A percentile compares a stretch with the other conserved stretches of the same genome.
phyloP scores from a whole-genome alignment of 164 flowering plant genomes.

The Dillenia turbinata region DNA sequence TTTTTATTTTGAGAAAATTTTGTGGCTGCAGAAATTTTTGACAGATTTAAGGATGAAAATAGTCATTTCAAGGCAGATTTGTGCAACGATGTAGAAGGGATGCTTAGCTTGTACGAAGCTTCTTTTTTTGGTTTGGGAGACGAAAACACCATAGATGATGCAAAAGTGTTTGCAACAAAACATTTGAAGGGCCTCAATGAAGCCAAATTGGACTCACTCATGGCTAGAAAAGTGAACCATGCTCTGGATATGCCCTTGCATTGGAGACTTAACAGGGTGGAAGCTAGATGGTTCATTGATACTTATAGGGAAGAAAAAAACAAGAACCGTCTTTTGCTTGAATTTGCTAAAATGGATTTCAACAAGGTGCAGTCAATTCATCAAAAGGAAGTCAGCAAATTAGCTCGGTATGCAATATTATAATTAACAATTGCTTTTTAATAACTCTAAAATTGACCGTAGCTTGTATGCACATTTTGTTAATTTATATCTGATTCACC shows the following conservation, averaged over 20 bases:
- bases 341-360: conserved; percentile 40
- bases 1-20: neutral
- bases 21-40: conserved; percentile 24
- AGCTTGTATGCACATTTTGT: neutral
- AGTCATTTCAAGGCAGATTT: conserved; percentile 16
- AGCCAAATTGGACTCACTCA: conserved; percentile 7
- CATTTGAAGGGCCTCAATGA: conserved; percentile 9
- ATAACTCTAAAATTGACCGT: conserved; percentile 8
- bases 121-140: conserved; percentile 27
- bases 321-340: conserved; percentile 15
- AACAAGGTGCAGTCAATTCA: conserved; percentile 37
- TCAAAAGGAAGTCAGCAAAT: conserved; percentile 22
- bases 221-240: conserved; percentile 16
- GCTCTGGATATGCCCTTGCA: conserved; percentile 31
- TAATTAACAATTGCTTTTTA: conserved; percentile 13
- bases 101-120: conserved; percentile 40
- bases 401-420: too few relatives aligned
- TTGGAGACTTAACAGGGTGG: conserved; percentile 30
- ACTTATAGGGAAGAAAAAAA: conserved; percentile 7
- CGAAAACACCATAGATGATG: conserved; percentile 25
- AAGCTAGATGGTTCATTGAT: conserved; percentile 29
- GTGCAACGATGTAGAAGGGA: conserved; percentile 13
- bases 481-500: neutral
- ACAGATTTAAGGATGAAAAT: conserved; percentile 20
- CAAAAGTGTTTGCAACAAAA: conserved; percentile 16